Evolutionary conservation across 495 filamentous ascomycete genomes (phyloP), one percentile per base, ranked within the genome.

Genomic region (Xylaria acuta): DNA sequence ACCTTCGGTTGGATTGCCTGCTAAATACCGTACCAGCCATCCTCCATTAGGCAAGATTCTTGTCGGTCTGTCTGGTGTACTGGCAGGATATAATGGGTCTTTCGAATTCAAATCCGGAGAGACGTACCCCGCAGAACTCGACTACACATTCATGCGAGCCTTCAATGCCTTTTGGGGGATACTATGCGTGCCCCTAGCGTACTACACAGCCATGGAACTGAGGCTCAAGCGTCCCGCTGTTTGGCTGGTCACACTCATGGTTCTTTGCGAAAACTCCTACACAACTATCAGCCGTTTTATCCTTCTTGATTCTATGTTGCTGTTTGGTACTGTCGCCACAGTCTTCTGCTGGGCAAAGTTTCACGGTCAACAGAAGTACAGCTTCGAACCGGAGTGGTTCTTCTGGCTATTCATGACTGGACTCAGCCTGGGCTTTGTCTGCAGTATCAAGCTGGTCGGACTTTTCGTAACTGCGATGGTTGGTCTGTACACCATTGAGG

Each of bases 81-180:
- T 99, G 67, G 96, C 96, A 45, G 95, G 95, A 64, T 99, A 99
- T 86, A 99, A 99, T 88, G 96, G 96, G 43, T 97, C 97, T 1
- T 99, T 99, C 83, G 97, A 98, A 81, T 99, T 99, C 89, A 99
- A 99, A 81, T 98, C 95, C 32, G 96, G 96, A 76, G 96, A 98
- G 80, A 93, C 87, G 56, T 99, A 99, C 78, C 96, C 96, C 1
- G 88, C 90, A 73, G 94, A 98, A 77, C 86, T 99, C 78, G 92
- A 99, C 86, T 99, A 98, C 81, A 97, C 95, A 71, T 97, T 97
- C 80, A 99, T 99, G 96, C 92, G 96, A 73, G 87, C 96, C 43
- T 99, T 99, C 89, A 99, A 99, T 83, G 91, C 96, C 69, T 88
- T 93, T 62, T 99, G 97, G 82, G 96, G 96, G 51, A 94, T 93